Percentiles rank a stretch among this genome's conserved stretches.
Evolutionary conservation across 73 alveolate species (phyloP).

Genomic region (Paramecium octaurelia): DNA sequence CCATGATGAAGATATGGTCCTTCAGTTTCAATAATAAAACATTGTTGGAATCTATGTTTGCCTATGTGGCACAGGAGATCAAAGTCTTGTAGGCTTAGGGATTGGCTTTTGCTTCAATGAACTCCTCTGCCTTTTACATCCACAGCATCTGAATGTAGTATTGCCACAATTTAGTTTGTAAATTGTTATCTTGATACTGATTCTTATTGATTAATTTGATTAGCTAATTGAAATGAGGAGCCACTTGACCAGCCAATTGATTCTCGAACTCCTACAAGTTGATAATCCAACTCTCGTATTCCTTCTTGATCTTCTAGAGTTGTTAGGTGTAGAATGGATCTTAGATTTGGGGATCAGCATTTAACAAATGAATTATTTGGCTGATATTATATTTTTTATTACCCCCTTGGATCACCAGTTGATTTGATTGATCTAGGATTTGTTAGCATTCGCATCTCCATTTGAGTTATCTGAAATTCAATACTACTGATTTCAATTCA

Average conservation of each 20-base stretch:
- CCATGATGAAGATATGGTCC: background rate
- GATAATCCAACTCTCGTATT: background rate
- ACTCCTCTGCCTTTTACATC: slow-evolving; percentile 15
- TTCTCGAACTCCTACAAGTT: background rate
- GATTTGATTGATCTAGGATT: background rate
- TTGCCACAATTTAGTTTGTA: background rate
- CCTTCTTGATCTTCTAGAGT: background rate
- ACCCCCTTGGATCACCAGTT: background rate
- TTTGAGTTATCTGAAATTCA: background rate
- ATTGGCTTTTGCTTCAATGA: background rate
- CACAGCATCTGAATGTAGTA: background rate
- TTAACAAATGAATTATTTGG: background rate
- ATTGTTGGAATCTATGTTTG: background rate
- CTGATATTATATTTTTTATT: background rate
- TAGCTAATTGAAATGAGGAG: background rate
- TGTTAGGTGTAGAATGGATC: background rate
- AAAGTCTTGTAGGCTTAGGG: background rate
- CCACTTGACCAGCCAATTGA: background rate
- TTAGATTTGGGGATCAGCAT: background rate
- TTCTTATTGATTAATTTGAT: background rate
- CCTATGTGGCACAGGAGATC: background rate
- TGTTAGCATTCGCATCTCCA: background rate
- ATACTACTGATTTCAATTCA: background rate
- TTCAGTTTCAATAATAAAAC: background rate
- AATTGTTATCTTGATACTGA: background rate